These are phyloP conservation scores for Truncatella angustata DNA, from an alignment of 2,329 filamentous ascomycete genomes.

Conservation along the genomic window DNA sequence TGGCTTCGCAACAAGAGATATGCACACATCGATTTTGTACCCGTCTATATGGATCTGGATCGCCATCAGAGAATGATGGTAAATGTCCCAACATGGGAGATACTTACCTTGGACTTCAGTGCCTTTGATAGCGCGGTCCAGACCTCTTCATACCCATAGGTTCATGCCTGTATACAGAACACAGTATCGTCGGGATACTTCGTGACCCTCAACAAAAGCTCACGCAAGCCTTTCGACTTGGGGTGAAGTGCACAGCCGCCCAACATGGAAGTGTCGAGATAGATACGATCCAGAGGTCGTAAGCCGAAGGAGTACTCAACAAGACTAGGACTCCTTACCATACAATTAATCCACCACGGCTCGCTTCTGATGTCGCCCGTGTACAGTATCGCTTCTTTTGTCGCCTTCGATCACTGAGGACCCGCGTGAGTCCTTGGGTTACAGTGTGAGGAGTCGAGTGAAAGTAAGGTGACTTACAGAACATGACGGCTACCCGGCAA, in stretches of 20 bases:
- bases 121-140: constrained; percentile 78
- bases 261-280: constrained; percentile 82
- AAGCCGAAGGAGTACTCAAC: constrained; percentile 69
- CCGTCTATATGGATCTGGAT: constrained; percentile 79
- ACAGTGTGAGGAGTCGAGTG: no score
- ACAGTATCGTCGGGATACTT: constrained; percentile 70
- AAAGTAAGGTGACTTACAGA: constrained; percentile 51
- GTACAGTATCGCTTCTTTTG: constrained; percentile 73
- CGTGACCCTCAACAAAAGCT: constrained; percentile 68
- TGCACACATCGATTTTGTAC: constrained; percentile 76
- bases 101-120: constrained; percentile 58
- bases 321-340: constrained; percentile 69
- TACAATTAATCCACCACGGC: constrained; percentile 76
- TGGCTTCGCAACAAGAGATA: constrained; percentile 51
- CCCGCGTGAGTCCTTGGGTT: not conserved
- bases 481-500: constrained; percentile 88
- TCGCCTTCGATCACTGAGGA: constrained; percentile 67
- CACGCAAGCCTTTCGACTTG: constrained; percentile 72
- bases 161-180: constrained; percentile 88
- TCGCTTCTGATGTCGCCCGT: constrained; percentile 88
- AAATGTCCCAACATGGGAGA: no score
- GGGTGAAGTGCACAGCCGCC: constrained; percentile 47
- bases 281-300: constrained; percentile 74
- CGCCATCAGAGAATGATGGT: not conserved
- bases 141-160: constrained; percentile 89